These are phyloP conservation scores for Phytophthora hibernalis DNA, from an alignment of 352 stramenopile species.

Conservation along the genomic window DNA sequence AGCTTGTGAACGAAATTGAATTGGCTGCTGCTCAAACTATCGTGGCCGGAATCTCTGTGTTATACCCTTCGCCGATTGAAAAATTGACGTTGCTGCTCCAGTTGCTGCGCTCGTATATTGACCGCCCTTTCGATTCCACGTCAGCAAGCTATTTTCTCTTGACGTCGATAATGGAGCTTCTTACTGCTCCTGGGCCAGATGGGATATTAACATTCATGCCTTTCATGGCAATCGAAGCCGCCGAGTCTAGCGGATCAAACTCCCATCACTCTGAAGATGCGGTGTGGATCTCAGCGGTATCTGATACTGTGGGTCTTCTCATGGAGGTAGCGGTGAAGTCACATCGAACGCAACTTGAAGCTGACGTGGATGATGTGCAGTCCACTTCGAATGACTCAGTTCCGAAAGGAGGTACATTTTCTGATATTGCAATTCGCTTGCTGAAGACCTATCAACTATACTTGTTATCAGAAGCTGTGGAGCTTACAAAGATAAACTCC, in stretches of 20 bases:
- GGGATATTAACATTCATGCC: conserved; percentile 81
- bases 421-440: conserved; percentile 50
- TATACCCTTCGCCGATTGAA: conserved; percentile 71
- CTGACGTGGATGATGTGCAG: conserved; percentile 5
- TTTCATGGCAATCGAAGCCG: conserved; percentile 19
- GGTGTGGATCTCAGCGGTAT: conserved; percentile 29
- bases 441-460: conserved; percentile 83
- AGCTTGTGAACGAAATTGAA: conserved; percentile 42
- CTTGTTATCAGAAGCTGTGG: conserved; percentile 76
- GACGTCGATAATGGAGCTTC: conserved; percentile 55
- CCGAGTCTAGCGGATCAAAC: conserved; percentile 7
- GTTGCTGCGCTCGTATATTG: conserved; percentile 57
- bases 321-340: conserved; percentile 45
- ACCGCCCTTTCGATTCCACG: conserved; percentile 29
- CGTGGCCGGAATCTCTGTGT: conserved; percentile 61
- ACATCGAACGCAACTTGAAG: conserved; percentile 27
- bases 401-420: conserved; percentile 30
- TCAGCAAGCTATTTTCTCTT: conserved; percentile 68
- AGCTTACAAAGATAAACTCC: conserved; percentile 59
- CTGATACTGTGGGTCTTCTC: conserved; percentile 50
- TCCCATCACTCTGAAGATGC: conserved; percentile 13
- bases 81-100: conserved; percentile 74
- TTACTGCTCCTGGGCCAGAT: conserved; percentile 62
- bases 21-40: conserved; percentile 69
- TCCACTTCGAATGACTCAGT: background rate